phyloP scores from a whole-genome alignment of 2,329 filamentous ascomycete genomes.

The Cordyceps cateniannulata region DNA sequence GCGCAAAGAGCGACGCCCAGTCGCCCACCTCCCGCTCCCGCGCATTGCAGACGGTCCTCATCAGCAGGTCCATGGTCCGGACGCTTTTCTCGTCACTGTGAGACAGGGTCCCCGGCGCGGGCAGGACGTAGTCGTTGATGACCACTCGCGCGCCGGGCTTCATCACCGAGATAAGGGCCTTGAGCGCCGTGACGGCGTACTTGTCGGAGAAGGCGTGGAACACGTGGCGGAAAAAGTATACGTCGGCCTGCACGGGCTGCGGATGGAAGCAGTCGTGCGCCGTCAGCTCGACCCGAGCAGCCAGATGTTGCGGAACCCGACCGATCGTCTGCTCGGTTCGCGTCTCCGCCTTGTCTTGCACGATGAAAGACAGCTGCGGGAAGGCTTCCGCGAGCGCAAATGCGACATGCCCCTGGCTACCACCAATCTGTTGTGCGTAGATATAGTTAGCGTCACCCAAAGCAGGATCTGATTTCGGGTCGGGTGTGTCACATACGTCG shows the following conservation, averaged over 20 bases:
- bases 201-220: constrained; percentile 50
- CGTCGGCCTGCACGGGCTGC: constrained; percentile 43
- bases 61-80: constrained; percentile 37
- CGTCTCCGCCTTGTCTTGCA: constrained; percentile 41
- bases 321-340: constrained; percentile 28
- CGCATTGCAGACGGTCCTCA: constrained; percentile 40
- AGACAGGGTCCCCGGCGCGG: constrained; percentile 24
- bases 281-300: constrained; percentile 29
- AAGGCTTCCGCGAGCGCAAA: constrained; percentile 19
- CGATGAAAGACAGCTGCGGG: constrained; percentile 33
- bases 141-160: constrained; percentile 40
- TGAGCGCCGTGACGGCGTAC: constrained; percentile 36
- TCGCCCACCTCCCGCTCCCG: constrained; percentile 38
- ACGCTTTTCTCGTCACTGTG: constrained; percentile 32
- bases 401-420: constrained; percentile 20
- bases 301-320: constrained; percentile 25
- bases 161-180: constrained; percentile 41
- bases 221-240: constrained; percentile 50
- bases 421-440: constrained; percentile 18
- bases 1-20: constrained; percentile 35
- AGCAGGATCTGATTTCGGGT: not conserved
- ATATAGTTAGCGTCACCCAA: not conserved
- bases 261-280: constrained; percentile 47
- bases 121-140: constrained; percentile 31
- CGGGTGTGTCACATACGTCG: constrained; percentile 18